Conservation (phyloP, 1,139 yeast species). For the Lodderomyces theae region DNA sequence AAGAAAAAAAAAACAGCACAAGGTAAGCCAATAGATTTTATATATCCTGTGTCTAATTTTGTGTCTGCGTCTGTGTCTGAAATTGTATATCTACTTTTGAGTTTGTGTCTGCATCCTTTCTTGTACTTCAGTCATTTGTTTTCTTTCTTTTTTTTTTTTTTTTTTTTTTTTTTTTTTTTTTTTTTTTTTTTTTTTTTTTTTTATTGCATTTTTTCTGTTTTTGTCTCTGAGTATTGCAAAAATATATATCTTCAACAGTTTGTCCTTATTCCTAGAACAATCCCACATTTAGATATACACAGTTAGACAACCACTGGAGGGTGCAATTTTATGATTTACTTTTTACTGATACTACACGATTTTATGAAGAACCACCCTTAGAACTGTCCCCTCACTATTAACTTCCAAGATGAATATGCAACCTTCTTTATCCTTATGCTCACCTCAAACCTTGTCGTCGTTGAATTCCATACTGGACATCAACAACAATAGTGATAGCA, state of each 20-base stretch:
- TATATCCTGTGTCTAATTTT: no score
- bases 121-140: not conserved
- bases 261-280: no score
- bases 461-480: not conserved
- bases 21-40: no score
- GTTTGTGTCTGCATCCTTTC: not conserved
- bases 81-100: no score
- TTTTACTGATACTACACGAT: no score
- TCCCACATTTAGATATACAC: no score
- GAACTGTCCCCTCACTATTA: no score
- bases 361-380: no score
- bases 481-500: not conserved
- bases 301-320: no score
- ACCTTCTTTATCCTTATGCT: slow-evolving; percentile 1
- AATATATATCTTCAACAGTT: not conserved
- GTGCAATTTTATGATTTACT: no score
- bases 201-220: not conserved
- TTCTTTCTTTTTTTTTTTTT: not conserved
- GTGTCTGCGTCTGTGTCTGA: no score
- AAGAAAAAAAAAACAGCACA: no score
- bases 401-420: slow-evolving; percentile 3
- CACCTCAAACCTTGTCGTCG: slow-evolving; percentile 1
- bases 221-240: not conserved
- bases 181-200: not conserved
- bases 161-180: not conserved